Conservation (phyloP, 306 rosid genomes). For the Rosa lucieae region DNA sequence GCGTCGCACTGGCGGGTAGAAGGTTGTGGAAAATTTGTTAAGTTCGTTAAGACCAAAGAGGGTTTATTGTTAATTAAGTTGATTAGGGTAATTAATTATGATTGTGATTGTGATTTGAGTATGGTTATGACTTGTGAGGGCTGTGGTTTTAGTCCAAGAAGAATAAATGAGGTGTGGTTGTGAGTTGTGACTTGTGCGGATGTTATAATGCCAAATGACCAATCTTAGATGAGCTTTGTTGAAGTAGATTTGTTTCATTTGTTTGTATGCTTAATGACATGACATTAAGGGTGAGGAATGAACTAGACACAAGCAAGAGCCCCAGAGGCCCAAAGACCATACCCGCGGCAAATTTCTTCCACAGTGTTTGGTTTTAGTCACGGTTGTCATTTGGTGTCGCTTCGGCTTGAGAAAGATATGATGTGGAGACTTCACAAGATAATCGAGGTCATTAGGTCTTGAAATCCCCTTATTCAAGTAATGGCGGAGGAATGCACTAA, state of each 20-base stretch:
- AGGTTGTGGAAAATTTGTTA: background rate
- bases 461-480: too few species aligned
- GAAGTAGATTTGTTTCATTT: background rate
- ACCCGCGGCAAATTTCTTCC: too few species aligned
- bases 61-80: background rate
- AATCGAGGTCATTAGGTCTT: too few species aligned
- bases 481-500: too few species aligned
- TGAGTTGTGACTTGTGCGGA: background rate
- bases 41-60: background rate
- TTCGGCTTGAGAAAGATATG: background rate
- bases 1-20: background rate
- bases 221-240: background rate
- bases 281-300: background rate
- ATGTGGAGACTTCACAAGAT: too few species aligned
- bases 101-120: background rate
- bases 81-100: background rate
- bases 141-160: background rate
- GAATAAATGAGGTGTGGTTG: background rate
- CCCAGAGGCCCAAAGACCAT: too few species aligned
- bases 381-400: too few species aligned
- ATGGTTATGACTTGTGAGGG: background rate
- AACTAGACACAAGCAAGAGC: too few species aligned
- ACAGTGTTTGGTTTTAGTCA: too few species aligned
- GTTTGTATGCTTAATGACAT: background rate
- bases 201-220: background rate